Evolutionary conservation across 306 rosid genomes (phyloP), one percentile per base, ranked within the genome.

Genomic region (Prunus padus): DNA sequence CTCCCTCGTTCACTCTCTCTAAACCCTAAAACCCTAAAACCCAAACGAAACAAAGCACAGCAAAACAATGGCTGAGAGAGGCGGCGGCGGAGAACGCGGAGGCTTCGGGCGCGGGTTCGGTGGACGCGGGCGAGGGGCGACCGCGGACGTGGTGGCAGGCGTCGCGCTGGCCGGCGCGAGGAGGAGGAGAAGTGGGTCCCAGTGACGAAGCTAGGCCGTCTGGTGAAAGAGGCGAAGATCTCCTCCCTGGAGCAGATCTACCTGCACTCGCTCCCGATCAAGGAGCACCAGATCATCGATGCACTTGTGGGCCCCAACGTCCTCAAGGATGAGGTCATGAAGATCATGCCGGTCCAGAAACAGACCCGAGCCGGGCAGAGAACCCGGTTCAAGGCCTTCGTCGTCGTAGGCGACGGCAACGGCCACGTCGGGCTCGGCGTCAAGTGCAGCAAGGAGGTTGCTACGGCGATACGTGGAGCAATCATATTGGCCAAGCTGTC

Each of bases 261-360:
- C 69, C 90, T 80, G 20, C 90, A 89, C 66, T 89, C 93, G 0
- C 90, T 89, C 16, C 87, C 93, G 2, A 81, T 89, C 80, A 88
- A 88, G 83, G 96, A 91, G 76, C 85, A 91, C 63, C 96, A 87
- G 19, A 91, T 91, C 74, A 42, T 91, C 0, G 96, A 91, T 67
- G 70, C 85, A 0, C 88, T 88, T 2, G 77, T 89, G 0, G 88
- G 89, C 2, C 93, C 96, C 2, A 37, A 37, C 11, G 78, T 87
- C 26, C 89, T 91, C 22, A 91, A 91, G 64, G 96, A 91, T n/a
- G 96, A 88, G 88, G 93, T 91, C 5, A 91, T 91, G 96, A 91
- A 91, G 51, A 91, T 91, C 82, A 91, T 88, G 92, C 92, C 92
- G 0, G 90, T 88, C 4, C 92, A 88, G 82, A 88, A 88, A 30